phyloP scores from a whole-genome alignment of 2,329 filamentous ascomycete species.

The Tolypocladium pustulatum region DNA sequence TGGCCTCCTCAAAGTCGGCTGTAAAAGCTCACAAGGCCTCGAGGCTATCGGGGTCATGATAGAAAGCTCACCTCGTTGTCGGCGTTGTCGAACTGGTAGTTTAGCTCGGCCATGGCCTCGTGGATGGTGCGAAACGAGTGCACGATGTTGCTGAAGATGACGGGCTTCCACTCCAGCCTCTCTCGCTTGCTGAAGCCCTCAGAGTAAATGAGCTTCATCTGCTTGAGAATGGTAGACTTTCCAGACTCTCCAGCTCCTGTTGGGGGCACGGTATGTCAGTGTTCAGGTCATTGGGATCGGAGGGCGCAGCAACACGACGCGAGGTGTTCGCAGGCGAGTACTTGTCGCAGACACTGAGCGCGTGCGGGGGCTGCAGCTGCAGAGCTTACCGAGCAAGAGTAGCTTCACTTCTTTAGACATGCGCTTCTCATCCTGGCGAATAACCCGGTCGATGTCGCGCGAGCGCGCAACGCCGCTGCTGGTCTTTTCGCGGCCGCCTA shows the following conservation, averaged over 20 bases:
- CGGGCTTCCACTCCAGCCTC: constrained; percentile 85
- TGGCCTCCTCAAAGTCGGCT: not conserved
- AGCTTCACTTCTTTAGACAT: constrained; percentile 87
- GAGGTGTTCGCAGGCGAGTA: not conserved
- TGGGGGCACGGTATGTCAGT: not conserved
- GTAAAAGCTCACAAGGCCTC: not conserved
- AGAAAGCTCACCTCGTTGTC: constrained; percentile 60
- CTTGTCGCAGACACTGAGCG: not conserved
- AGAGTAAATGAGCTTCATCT: constrained; percentile 87
- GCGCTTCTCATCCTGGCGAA: constrained; percentile 80
- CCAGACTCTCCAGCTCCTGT: constrained; percentile 4
- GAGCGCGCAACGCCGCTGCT: constrained; percentile 43
- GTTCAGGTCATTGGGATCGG: not conserved
- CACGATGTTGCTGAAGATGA: constrained; percentile 91
- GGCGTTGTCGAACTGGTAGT: constrained; percentile 66
- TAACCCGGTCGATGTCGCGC: constrained; percentile 73
- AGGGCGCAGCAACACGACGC: not conserved
- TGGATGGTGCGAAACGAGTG: constrained; percentile 85
- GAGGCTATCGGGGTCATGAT: not conserved
- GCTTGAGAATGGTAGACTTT: constrained; percentile 13
- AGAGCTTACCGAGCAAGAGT: constrained; percentile 57
- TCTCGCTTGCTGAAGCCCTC: constrained; percentile 85
- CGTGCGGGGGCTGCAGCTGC: not conserved
- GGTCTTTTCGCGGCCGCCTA: constrained; percentile 43
- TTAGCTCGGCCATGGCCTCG: constrained; percentile 81